Evolutionary conservation across 805 yeast genomes (phyloP), one percentile per base, ranked within the genome.

Genomic region (Pichia californica): DNA sequence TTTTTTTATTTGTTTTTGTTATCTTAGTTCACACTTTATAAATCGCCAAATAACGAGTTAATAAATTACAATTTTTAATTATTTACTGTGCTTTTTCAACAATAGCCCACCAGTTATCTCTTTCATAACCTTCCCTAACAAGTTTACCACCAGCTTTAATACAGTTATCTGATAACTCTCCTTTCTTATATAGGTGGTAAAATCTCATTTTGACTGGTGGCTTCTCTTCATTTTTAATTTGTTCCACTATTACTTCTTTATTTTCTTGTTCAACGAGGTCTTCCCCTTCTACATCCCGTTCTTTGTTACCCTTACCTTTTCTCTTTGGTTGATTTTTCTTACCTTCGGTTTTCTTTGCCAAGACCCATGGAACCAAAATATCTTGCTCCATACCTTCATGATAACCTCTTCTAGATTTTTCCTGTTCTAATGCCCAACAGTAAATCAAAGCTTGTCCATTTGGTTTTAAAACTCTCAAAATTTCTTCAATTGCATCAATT

Each of bases 391-490:
- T 88, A 10, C 94, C 95, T 52, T 80, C 89, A 51, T 83, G 81
- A 65, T 88, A 93, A 0, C 98, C 98, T 54, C 98, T 72, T 52
- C 97, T 71, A 0, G 95, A 84, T 20, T 70, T 73, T 45, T 81
- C 84, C 61, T 93, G 99, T 52, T 93, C 99, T 41, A 93, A 63
- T 0, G 99, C 99, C 99, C 99, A 93, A 41, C 95, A 94, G 60
- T 91, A 93, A 7, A 93, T 75, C 54, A 93, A 65, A 0, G 87
- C 84, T 41, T 72, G 74, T 1, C 95, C 96, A 0, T 78, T 79
- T 0, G 50, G 43, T 33, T 61, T 69, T 41, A 93, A 59, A 25
- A 59, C 56, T 18, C 79, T 63, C 31, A 93, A 58, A 2, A 89
- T 81, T 46, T 83, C 84, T 13, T 53, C 52, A 7, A 93, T 80